Evolutionary conservation across 2,329 filamentous ascomycete genomes (phyloP).

Genomic region (Colletotrichum sansevieriae): DNA sequence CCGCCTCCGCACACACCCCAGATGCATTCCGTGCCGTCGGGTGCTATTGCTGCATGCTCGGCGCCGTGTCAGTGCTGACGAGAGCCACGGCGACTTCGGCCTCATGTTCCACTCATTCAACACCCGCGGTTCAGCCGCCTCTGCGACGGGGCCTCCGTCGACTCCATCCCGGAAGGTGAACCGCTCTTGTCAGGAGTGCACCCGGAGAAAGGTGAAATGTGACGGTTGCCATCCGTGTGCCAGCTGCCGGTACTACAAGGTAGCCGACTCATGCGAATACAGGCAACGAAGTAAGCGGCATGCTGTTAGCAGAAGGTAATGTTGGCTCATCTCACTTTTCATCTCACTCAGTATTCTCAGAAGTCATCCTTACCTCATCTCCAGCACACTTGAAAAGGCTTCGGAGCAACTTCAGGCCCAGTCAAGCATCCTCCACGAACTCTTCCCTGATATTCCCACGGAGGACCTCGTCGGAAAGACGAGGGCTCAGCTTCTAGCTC

Average conservation of each 20-base stretch:
- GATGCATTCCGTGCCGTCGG: slow-evolving; percentile 18
- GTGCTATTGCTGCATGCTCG: slow-evolving; percentile 6
- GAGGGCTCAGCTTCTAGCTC: slow-evolving; percentile 43
- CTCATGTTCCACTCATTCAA: slow-evolving; percentile 39
- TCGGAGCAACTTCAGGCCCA: slow-evolving; percentile 45
- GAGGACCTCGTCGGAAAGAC: slow-evolving; percentile 44
- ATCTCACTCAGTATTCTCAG: neutral
- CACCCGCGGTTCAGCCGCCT: slow-evolving; percentile 25
- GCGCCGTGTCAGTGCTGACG: slow-evolving; percentile 24
- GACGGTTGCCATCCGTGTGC: slow-evolving; percentile 54
- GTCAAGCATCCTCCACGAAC: slow-evolving; percentile 43
- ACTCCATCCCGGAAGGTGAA: slow-evolving; percentile 42
- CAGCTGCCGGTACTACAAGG: slow-evolving; percentile 54
- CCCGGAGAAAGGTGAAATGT: slow-evolving; percentile 53
- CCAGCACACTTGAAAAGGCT: slow-evolving; percentile 46
- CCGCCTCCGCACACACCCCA: slow-evolving; percentile 30
- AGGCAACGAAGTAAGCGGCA: slow-evolving; percentile 49
- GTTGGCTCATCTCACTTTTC: neutral
- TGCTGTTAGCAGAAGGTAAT: slow-evolving; percentile 48
- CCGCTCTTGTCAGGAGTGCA: slow-evolving; percentile 48
- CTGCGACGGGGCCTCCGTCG: neutral
- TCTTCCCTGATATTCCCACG: slow-evolving; percentile 44
- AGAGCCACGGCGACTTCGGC: neutral
- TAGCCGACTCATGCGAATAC: slow-evolving; percentile 47
- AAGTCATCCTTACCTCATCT: neutral